Percentiles rank a stretch among this genome's conserved stretches.
Evolutionary conservation across 2,329 filamentous ascomycete species (phyloP).

Genomic region (Cladorrhinum sp.): DNA sequence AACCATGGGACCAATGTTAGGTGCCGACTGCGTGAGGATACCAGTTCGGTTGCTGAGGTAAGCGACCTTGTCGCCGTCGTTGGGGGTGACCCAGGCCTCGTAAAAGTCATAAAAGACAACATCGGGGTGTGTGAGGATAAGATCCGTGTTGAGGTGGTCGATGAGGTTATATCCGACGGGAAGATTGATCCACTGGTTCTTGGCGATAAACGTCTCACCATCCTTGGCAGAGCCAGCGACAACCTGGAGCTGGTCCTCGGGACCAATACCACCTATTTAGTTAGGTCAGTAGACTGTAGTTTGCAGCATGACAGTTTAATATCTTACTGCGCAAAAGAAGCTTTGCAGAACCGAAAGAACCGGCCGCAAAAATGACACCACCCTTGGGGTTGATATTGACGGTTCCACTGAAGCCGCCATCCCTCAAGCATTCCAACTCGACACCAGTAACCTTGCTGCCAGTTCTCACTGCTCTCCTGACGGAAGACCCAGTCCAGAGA

Average conservation of each 20-base stretch:
- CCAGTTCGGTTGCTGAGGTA: slow-evolving; percentile 53
- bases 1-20: slow-evolving; percentile 61
- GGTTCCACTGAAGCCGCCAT: slow-evolving; percentile 55
- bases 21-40: slow-evolving; percentile 61
- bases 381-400: slow-evolving; percentile 57
- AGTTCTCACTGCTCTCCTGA: slow-evolving; percentile 63
- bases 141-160: slow-evolving; percentile 54
- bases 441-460: slow-evolving; percentile 63
- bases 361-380: slow-evolving; percentile 65
- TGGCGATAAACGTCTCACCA: slow-evolving; percentile 48
- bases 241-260: slow-evolving; percentile 54
- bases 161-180: slow-evolving; percentile 59
- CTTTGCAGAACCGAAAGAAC: slow-evolving; percentile 67
- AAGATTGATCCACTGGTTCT: slow-evolving; percentile 53
- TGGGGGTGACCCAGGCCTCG: slow-evolving; percentile 53
- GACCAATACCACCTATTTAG: slow-evolving; percentile 56
- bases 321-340: slow-evolving; percentile 59
- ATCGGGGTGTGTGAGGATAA: slow-evolving; percentile 43
- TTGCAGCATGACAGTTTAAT: too few species aligned
- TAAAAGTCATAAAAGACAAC: slow-evolving; percentile 64
- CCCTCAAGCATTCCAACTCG: slow-evolving; percentile 56
- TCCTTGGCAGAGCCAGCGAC: slow-evolving; percentile 48
- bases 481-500: slow-evolving; percentile 63
- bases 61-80: slow-evolving; percentile 38
- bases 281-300: neutral